Conservation (phyloP, 2,329 filamentous ascomycete genomes). For the Colletotrichum chlorophyti region DNA sequence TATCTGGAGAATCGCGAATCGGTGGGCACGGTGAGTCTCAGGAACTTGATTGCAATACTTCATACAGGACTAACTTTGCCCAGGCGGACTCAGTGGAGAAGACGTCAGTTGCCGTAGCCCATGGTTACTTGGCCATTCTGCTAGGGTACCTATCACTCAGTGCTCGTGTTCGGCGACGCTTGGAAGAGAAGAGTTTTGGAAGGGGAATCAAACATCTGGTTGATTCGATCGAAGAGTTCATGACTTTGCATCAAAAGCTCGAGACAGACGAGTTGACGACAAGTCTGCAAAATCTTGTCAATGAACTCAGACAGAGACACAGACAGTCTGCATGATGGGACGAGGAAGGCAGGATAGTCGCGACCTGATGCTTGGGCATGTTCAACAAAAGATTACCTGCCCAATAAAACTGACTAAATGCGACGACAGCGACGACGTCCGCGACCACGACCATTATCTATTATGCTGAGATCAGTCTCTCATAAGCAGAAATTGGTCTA, state of each 20-base stretch:
- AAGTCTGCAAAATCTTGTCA: conserved; percentile 43
- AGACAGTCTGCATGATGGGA: neutral
- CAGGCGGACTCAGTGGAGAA: conserved; percentile 77
- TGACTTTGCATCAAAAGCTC: conserved; percentile 56
- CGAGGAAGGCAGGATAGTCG: neutral
- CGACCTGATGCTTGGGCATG: neutral
- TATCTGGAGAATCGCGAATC: conserved; percentile 73
- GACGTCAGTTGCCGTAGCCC: conserved; percentile 79
- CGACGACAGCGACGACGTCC: too few relatives aligned
- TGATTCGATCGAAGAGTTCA: conserved; percentile 62
- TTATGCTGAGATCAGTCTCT: too few relatives aligned
- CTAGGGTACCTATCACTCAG: conserved; percentile 80
- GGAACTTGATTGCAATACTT: neutral
- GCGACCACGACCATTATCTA: too few relatives aligned
- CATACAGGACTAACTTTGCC: conserved; percentile 26
- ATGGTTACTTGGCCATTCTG: conserved; percentile 86
- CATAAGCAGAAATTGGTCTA: too few relatives aligned
- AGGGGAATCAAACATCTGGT: conserved; percentile 54
- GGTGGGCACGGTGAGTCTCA: conserved; percentile 68
- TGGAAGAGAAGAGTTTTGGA: conserved; percentile 49
- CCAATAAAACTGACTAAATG: neutral
- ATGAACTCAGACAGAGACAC: conserved; percentile 37
- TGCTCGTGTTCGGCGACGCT: conserved; percentile 48
- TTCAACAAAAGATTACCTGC: neutral
- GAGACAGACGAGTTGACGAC: conserved; percentile 47